Percentiles rank a stretch among this genome's conserved stretches.
Evolutionary conservation across 768 basidiomycete genomes (phyloP).

Genomic region (Mycena indigotica): DNA sequence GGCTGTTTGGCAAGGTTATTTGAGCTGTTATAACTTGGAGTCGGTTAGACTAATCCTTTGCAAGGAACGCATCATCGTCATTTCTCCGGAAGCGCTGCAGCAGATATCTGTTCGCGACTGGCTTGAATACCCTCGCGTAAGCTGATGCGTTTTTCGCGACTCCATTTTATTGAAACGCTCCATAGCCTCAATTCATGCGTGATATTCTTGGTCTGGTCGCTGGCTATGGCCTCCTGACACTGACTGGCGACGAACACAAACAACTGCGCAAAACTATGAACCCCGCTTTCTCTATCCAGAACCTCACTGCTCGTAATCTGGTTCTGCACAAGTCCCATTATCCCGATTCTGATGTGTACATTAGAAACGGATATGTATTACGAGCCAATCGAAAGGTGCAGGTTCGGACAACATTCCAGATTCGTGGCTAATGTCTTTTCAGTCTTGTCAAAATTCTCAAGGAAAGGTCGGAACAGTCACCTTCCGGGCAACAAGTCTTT

Average conservation of each 20-base stretch:
- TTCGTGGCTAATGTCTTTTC: background rate
- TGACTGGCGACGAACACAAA: conserved; percentile 51
- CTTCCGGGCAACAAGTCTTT: conserved; percentile 32
- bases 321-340: background rate
- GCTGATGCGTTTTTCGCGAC: conserved; percentile 3
- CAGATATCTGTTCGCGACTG: conserved; percentile 48
- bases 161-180: background rate
- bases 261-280: conserved; percentile 55
- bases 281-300: conserved; percentile 52
- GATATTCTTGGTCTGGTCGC: conserved; percentile 44
- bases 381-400: conserved; percentile 46
- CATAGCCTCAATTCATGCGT: conserved; percentile 46
- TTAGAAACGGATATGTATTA: conserved; percentile 51
- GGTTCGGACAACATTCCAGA: background rate
- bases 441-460: conserved; percentile 42
- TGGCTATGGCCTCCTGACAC: conserved; percentile 50
- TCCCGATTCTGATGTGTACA: background rate
- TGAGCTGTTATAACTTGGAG: too few species aligned
- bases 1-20: conserved; percentile 40
- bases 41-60: too few species aligned
- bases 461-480: conserved; percentile 28
- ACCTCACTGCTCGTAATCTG: conserved; percentile 38
- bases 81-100: conserved; percentile 46
- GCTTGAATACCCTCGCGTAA: conserved; percentile 47
- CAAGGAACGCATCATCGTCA: conserved; percentile 44